A percentile compares a stretch with the other conserved stretches of the same genome.
Evolutionary conservation across 345 rosid genomes (phyloP).

Genomic region (Gossypium herbaceum): DNA sequence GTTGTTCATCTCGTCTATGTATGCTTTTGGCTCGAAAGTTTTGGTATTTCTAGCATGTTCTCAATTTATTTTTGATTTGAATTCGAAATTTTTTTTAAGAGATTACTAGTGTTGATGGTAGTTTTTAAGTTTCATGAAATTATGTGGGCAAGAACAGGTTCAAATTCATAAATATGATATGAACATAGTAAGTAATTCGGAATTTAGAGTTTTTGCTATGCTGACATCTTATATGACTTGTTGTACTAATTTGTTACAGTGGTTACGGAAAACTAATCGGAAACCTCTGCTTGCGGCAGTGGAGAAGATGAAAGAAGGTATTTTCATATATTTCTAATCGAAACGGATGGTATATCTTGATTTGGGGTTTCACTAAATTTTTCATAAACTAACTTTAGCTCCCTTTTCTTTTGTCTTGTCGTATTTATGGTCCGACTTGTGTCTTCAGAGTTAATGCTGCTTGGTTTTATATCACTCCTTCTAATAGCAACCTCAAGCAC

Average conservation of each 20-base stretch:
- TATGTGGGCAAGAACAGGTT: neutral
- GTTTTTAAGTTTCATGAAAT: neutral
- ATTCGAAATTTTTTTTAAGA: neutral
- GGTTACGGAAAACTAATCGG: conserved; percentile 78
- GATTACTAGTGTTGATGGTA: neutral
- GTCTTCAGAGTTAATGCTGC: conserved; percentile 88
- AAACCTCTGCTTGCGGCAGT: conserved; percentile 81
- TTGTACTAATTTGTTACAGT: conserved; percentile 42
- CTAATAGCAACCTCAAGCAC: conserved; percentile 78
- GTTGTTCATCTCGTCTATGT: neutral
- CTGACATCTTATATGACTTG: neutral
- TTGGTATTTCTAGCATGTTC: neutral
- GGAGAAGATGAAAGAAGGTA: conserved; percentile 98
- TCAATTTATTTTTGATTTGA: neutral
- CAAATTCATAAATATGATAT: neutral
- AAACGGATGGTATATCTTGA: neutral
- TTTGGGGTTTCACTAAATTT: conserved; percentile 7
- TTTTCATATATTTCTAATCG: neutral
- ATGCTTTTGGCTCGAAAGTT: neutral
- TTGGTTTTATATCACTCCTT: conserved; percentile 93
- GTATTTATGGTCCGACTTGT: conserved; percentile 11
- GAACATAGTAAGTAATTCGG: neutral
- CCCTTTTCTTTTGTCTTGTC: conserved; percentile 3
- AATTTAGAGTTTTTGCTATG: neutral
- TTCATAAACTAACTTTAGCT: neutral